phyloP scores from a whole-genome alignment of 1,284 basidiomycete genomes.

The Athelia sp. region DNA sequence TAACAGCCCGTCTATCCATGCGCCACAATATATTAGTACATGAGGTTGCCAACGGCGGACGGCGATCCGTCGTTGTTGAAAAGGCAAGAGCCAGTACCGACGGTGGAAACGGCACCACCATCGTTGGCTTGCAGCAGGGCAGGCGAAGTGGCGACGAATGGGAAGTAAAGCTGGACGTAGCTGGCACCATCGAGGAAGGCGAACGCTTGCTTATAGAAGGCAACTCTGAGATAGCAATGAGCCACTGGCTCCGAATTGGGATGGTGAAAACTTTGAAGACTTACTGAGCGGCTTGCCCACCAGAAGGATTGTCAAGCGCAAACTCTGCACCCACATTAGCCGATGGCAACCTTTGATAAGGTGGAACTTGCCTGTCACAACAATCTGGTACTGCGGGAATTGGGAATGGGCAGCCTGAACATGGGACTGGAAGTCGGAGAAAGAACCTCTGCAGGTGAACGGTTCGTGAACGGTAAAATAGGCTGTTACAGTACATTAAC shows the following conservation, averaged over 20 bases:
- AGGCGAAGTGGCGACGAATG: slow-evolving; percentile 1
- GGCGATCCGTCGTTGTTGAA: slow-evolving; percentile 12
- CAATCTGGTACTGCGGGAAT: slow-evolving; percentile 1
- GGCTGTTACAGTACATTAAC: too few species aligned
- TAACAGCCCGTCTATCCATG: too few species aligned
- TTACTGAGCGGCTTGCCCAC: neutral
- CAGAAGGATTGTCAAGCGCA: neutral
- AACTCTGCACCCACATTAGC: neutral
- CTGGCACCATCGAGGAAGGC: neutral
- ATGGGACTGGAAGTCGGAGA: slow-evolving; percentile 4
- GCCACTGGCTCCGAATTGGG: too few species aligned
- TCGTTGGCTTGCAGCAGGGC: neutral
- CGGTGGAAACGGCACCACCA: slow-evolving; percentile 2
- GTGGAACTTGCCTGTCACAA: neutral
- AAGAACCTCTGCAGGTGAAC: neutral
- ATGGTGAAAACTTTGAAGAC: too few species aligned
- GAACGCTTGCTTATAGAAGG: slow-evolving; percentile 7
- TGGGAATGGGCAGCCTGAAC: slow-evolving; percentile 2
- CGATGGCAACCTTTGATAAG: neutral
- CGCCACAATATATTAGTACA: slow-evolving; percentile 4
- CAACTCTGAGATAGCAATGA: too few species aligned
- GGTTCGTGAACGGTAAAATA: too few species aligned
- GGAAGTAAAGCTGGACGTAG: slow-evolving; percentile 1
- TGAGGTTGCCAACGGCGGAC: slow-evolving; percentile 12
- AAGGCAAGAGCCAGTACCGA: slow-evolving; percentile 14